phyloP scores from a whole-genome alignment of 768 basidiomycete genomes.

The Tylopilus subfusipes region DNA sequence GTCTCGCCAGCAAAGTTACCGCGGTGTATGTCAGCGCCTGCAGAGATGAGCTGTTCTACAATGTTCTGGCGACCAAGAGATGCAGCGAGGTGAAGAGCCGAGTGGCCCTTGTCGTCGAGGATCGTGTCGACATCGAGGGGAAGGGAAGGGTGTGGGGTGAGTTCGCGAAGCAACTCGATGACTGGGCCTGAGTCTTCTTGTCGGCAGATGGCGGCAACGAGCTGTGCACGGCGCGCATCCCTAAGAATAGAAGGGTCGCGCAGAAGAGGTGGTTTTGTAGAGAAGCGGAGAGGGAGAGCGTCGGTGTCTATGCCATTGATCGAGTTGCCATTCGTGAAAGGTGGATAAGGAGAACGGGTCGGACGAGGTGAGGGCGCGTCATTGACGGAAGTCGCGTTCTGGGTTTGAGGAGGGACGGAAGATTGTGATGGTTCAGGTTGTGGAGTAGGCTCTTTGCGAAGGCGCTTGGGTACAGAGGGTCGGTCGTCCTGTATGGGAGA shows the following conservation, averaged over 20 bases:
- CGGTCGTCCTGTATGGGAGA: slow-evolving; percentile 52
- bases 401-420: slow-evolving; percentile 18
- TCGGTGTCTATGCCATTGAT: slow-evolving; percentile 43
- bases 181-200: slow-evolving; percentile 64
- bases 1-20: slow-evolving; percentile 96
- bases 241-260: slow-evolving; percentile 52
- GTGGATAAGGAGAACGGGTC: slow-evolving; percentile 48
- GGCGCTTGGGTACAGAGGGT: slow-evolving; percentile 69
- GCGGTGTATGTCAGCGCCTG: slow-evolving; percentile 83
- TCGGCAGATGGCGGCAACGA: slow-evolving; percentile 64
- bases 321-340: slow-evolving; percentile 43
- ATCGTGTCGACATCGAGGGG: slow-evolving; percentile 70
- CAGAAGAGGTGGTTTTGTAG: slow-evolving; percentile 59
- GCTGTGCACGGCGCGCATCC: slow-evolving; percentile 54
- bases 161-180: slow-evolving; percentile 62
- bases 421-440: slow-evolving; percentile 31
- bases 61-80: slow-evolving; percentile 71
- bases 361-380: slow-evolving; percentile 33
- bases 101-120: slow-evolving; percentile 93
- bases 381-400: slow-evolving; percentile 32
- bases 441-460: slow-evolving; percentile 51
- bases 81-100: slow-evolving; percentile 89
- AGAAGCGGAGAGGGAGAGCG: slow-evolving; percentile 52
- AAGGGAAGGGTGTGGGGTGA: slow-evolving; percentile 41
- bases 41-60: slow-evolving; percentile 64